Conservation (phyloP, 2,329 filamentous ascomycete genomes). For the Boeremia exigua region DNA sequence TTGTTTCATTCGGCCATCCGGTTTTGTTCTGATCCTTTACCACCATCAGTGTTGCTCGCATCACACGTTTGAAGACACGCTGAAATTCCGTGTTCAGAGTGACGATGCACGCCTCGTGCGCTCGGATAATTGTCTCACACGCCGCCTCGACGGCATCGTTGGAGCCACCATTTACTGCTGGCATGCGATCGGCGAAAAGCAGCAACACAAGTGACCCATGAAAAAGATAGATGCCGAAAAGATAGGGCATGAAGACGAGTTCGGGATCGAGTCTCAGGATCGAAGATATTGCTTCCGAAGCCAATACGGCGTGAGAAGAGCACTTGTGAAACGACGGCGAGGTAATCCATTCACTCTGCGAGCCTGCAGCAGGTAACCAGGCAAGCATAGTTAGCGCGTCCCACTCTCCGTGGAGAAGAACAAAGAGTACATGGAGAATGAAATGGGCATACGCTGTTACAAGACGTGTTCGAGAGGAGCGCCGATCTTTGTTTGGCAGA, state of each 20-base stretch:
- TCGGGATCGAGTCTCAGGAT: not conserved
- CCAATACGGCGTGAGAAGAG: not conserved
- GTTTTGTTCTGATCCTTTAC: slow-evolving; percentile 3
- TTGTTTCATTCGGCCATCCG: not conserved
- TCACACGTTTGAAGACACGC: not conserved
- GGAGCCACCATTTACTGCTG: slow-evolving; percentile 1
- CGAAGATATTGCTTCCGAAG: slow-evolving; percentile 2
- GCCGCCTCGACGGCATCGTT: slow-evolving; percentile 1
- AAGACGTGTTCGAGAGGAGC: not conserved
- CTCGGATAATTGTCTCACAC: slow-evolving; percentile 3
- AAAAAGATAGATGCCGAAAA: slow-evolving; percentile 3
- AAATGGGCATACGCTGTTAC: slow-evolving; percentile 3
- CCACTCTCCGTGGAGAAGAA: slow-evolving; percentile 1
- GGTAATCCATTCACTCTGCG: slow-evolving; percentile 2
- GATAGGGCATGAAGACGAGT: slow-evolving; percentile 5
- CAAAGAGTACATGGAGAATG: slow-evolving; percentile 1
- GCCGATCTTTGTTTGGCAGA: not conserved
- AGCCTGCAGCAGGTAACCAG: not conserved
- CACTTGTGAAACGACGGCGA: slow-evolving; percentile 3
- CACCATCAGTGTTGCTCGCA: slow-evolving; percentile 4
- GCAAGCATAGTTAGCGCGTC: slow-evolving; percentile 4
- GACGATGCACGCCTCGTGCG: slow-evolving; percentile 2
- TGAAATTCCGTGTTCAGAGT: slow-evolving; percentile 5
- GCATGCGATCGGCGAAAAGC: slow-evolving; percentile 3
- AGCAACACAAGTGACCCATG: slow-evolving; percentile 4